Percentiles rank a stretch among this genome's conserved stretches.
These are phyloP conservation scores for Obelidium mucronatum DNA, from an alignment of 192 early-diverging fungal species.

Conservation along the genomic window DNA sequence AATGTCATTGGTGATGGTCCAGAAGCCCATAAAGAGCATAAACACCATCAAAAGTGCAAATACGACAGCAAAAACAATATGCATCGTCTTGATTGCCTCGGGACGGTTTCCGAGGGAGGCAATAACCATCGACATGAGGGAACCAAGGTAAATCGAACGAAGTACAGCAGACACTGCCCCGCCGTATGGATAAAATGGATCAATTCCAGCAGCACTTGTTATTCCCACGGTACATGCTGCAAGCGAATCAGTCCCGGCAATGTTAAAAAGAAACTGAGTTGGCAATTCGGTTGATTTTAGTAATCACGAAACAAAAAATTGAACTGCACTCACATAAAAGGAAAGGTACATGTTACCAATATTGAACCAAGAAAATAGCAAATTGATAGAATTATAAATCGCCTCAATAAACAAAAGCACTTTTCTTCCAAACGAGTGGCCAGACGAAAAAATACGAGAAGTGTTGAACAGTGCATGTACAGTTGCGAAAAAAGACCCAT, in stretches of 20 bases:
- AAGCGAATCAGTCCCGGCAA: not conserved
- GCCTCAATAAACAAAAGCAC: slow-evolving; percentile 79
- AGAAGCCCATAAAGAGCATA: slow-evolving; percentile 78
- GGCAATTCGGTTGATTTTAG: not conserved
- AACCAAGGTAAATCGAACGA: slow-evolving; percentile 78
- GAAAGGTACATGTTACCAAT: slow-evolving; percentile 61
- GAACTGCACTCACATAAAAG: slow-evolving; percentile 22
- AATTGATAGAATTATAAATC: slow-evolving; percentile 79
- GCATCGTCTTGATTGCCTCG: slow-evolving; percentile 85
- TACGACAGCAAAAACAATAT: slow-evolving; percentile 74
- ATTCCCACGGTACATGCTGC: slow-evolving; percentile 17
- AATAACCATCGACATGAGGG: slow-evolving; percentile 85
- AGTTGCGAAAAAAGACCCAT: slow-evolving; percentile 94
- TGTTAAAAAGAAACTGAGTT: slow-evolving; percentile 34
- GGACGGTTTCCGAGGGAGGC: slow-evolving; percentile 95
- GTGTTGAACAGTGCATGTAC: slow-evolving; percentile 86
- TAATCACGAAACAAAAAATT: slow-evolving; percentile 6
- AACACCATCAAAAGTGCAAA: slow-evolving; percentile 90
- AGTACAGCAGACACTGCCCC: slow-evolving; percentile 73
- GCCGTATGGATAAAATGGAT: slow-evolving; percentile 24
- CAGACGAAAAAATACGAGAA: slow-evolving; percentile 77
- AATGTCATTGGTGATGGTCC: slow-evolving; percentile 50
- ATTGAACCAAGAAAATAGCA: slow-evolving; percentile 92
- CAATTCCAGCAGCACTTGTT: not conserved
- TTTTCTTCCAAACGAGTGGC: slow-evolving; percentile 77